Conservation (phyloP, 345 rosid species). For the Capsella bursapastoris region DNA sequence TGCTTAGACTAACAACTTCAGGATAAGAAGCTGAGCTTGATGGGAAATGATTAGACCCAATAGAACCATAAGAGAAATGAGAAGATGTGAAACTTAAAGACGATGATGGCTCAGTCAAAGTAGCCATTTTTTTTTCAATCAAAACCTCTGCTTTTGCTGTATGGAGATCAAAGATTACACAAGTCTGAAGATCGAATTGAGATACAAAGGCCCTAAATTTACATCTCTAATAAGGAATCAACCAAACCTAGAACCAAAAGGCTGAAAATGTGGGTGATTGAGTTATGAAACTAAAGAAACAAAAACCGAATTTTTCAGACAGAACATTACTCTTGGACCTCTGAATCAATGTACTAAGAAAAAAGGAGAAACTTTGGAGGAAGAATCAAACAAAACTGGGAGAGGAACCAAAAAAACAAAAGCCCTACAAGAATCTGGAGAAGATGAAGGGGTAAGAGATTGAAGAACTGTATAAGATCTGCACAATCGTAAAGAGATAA, state of each 20-base stretch:
- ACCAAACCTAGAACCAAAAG: slow-evolving; percentile 27
- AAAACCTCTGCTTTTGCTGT: slow-evolving; percentile 29
- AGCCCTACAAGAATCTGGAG: neutral
- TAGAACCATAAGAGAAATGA: slow-evolving; percentile 62
- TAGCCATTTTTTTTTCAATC: slow-evolving; percentile 30
- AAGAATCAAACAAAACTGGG: slow-evolving; percentile 14
- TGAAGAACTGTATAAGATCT: slow-evolving; percentile 17
- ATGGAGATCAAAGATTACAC: slow-evolving; percentile 33
- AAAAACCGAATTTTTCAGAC: slow-evolving; percentile 11
- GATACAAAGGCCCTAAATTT: slow-evolving; percentile 15
- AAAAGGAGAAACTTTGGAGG: neutral
- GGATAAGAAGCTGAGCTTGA: slow-evolving; percentile 51
- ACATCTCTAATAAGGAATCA: slow-evolving; percentile 20
- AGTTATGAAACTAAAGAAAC: slow-evolving; percentile 4
- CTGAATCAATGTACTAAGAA: slow-evolving; percentile 18
- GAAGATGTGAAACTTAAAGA: slow-evolving; percentile 86
- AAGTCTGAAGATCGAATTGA: slow-evolving; percentile 1
- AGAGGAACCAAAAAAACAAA: neutral
- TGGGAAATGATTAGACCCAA: slow-evolving; percentile 35
- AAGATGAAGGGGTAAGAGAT: neutral
- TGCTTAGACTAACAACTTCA: slow-evolving; percentile 72
- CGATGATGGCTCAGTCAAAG: slow-evolving; percentile 78
- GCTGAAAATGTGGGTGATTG: neutral
- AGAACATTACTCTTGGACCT: slow-evolving; percentile 22
- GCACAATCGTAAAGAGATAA: slow-evolving; percentile 3